Evolutionary conservation across 257 asterid species (phyloP).

Genomic region (Lithospermum erythrorhizon): DNA sequence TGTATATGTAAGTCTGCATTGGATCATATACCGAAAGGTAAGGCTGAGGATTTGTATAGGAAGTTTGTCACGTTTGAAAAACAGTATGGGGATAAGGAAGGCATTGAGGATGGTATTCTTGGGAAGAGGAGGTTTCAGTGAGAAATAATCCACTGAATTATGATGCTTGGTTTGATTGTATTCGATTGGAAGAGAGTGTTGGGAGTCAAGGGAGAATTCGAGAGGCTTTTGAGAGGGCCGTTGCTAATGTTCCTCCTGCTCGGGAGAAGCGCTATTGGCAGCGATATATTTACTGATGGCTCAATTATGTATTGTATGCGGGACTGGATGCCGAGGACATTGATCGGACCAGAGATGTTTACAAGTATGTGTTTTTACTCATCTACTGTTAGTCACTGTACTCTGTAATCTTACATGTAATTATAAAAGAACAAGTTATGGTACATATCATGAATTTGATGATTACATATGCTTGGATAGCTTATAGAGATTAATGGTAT

Average conservation of each 20-base stretch:
- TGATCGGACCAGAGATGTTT: slow-evolving; percentile 85
- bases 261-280: slow-evolving; percentile 92
- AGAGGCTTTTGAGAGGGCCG: slow-evolving; percentile 84
- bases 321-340: slow-evolving; percentile 81
- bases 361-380: slow-evolving; percentile 23
- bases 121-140: slow-evolving; percentile 82
- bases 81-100: slow-evolving; percentile 85
- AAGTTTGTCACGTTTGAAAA: slow-evolving; percentile 89
- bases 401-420: too few relatives aligned
- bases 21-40: slow-evolving; percentile 74
- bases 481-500: too few relatives aligned
- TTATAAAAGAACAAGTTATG: too few relatives aligned
- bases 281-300: slow-evolving; percentile 84
- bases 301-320: slow-evolving; percentile 76
- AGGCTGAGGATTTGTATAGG: slow-evolving; percentile 82
- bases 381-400: too few relatives aligned
- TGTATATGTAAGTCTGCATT: slow-evolving; percentile 71
- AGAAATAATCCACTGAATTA: slow-evolving; percentile 76
- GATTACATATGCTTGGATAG: too few relatives aligned
- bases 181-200: slow-evolving; percentile 67
- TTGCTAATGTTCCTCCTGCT: slow-evolving; percentile 89
- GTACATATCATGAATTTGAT: too few relatives aligned
- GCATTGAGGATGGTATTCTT: slow-evolving; percentile 89
- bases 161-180: slow-evolving; percentile 87
- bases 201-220: slow-evolving; percentile 57